Evolutionary conservation across 495 filamentous ascomycete species (phyloP), one percentile per base, ranked within the genome.

Genomic region (Penicillium cinerascens): DNA sequence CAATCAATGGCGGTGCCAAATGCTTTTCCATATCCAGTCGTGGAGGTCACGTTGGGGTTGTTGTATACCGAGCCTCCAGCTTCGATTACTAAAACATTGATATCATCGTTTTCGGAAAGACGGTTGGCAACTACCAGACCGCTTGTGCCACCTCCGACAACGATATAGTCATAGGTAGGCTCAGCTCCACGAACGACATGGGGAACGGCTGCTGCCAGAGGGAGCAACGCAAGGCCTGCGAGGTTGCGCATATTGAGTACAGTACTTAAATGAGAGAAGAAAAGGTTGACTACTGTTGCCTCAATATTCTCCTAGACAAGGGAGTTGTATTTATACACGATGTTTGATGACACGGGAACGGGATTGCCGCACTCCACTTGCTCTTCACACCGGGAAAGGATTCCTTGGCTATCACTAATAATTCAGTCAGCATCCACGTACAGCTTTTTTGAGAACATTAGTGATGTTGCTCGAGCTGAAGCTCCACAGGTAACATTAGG

Each of bases 121-220:
- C 79, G 72, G 58, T 76, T 77, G 4, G 81, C 80, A 6, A 82
- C 58, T 11, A 75, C 72, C 17, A 84, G 70, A 16, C 80, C 80
- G 47, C 70, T 65, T 5, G 80, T 82, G 6, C 79, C 79, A 40
- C 74, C 78, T 26, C 80, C 80, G 10, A 79, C 68, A 17, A 82
- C 66, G 16, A 82, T 60, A 42, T 77, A 80, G 63, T 79, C 75
- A 48, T 71, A 74, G 20, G 25, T 41, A 13, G 45, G n/a, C 6
- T 38, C 44, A 4, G 51, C 42, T 23, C 26, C 7, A n/a, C 16
- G 44, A 13, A 44, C 37, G 10, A 23, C n/a, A 21, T 52, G 26
- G 2, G 54, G 50, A 11, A 57, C 43, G 13, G 58, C 58, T 10
- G 18, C 35, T 45, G 47, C 58, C 36, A 60, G 23, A 16, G 54